Base-by-base conservation (phyloP, 2,329 filamentous ascomycete species). In the Alternaria sp. region DNA sequence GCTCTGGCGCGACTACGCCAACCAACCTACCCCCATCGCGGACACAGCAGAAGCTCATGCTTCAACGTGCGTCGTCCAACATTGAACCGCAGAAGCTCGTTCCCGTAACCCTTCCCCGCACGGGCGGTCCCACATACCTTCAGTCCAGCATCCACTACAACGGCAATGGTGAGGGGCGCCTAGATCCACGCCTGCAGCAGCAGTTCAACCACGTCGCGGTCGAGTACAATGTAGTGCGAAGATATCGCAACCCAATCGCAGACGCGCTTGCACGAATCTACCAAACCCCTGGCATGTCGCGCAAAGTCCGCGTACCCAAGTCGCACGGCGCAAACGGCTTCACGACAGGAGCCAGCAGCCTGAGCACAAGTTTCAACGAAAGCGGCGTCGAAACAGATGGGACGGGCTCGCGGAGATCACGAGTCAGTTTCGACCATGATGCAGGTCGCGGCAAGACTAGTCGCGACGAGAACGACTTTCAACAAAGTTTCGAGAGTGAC, bases 41-140 rank as follows among this genome's bases (percentile, higher is more conserved):
- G 13, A 92, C 90, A 1, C 90, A 93, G 78, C 90, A 93, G 76
- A 93, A 93, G 72, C 83, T 93, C 13, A 90, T 92, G 79, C 84
- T 93, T 2, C 90, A 93, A 74, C 86, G 91, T 40, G 90, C 90
- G 28, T 91, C 89, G 74, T 92, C 90, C 4, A 88, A 87, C 67
- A 89, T 93, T 51, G 90, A 93, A 69, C 88, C 88, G 1, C 81
- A 86, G 28, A 78, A 89, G 61, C 75, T 81, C 68, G 69, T 80
- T 64, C 82, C 74, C 54, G 79, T 78, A 12, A 77, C 80, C 13
- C 68, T 81, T 6, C 77, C 78, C 13, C 76, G 79, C 30, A 72
- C 78, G 12, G 76, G 76, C 44, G 77, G 77, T 19, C 75, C 77
- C 45, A 68, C 68, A 5, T 76, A 77, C 47, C 64, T 79, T 15